Evolutionary conservation across 2,329 filamentous ascomycete species (phyloP), one percentile per base, ranked within the genome.

Genomic region (Fusarium nygamai): DNA sequence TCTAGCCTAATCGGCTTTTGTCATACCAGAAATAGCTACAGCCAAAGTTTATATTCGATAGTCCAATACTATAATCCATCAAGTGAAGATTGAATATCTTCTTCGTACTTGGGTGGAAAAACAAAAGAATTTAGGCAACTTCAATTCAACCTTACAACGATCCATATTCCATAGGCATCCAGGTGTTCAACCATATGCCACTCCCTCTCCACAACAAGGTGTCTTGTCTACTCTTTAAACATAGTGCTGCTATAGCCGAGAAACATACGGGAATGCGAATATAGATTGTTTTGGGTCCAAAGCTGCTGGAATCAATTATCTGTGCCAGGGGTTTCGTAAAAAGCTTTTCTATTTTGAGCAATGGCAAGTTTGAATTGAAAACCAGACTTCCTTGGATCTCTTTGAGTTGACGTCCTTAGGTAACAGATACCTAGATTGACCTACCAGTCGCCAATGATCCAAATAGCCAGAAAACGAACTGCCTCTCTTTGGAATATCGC

Each of bases 1-100:
- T 46, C n/a, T 60, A 67, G 62, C 36, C 36, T 34, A 50, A 27
- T 38, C 44, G 31, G 31, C 19, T 36, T 16, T 44, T 36, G 17
- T 41, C 16, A 44, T 20, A 22, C 48, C 38, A 16, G 29, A 34
- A 44, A 34, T 62, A 43, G 27, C 16, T 43, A 34, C 36, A 19
- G 13, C 10, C 12, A 60, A 38, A 36, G 33, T n/a, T 16, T 13
- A 51, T 51, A 51, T 19, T 53, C 8, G 3, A 22, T 29, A 29
- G 13, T 38, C 11, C 9, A 22, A 12, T 12, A 2, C 3, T 2
- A 5, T 38, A n/a, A 5, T 20, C 16, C 3, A 31, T 39, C 4
- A 7, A n/a, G 6, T 24, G 20, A 60, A 50, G 20, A 12, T 10
- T 16, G 6, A 19, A 36, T 27, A 29, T 39, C 14, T 29, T 56